Percentiles rank a stretch among this genome's conserved stretches.
Evolutionary conservation across 495 filamentous ascomycete species (phyloP).

Genomic region (Bacidia gigantensis): DNA sequence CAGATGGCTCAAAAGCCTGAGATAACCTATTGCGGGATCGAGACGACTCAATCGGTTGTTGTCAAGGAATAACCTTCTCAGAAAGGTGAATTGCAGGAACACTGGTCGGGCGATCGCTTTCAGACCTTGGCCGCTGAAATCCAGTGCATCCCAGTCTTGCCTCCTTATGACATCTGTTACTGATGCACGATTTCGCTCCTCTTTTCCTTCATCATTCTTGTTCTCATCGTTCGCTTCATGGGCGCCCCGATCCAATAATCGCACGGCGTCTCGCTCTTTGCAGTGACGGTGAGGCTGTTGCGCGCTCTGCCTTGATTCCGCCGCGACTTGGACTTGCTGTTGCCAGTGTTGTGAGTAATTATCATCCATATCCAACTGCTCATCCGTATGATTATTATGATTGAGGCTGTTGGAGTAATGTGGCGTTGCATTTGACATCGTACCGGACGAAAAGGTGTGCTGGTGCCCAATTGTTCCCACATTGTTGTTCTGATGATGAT

Average conservation of each 20-base stretch:
- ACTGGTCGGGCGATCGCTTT: conserved; percentile 62
- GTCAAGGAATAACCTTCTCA: conserved; percentile 80
- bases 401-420: conserved; percentile 58
- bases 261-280: conserved; percentile 34
- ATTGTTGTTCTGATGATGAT: conserved; percentile 13
- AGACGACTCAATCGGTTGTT: conserved; percentile 73
- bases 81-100: conserved; percentile 68
- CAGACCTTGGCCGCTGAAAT: conserved; percentile 87
- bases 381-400: conserved; percentile 55
- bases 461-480: conserved; percentile 53
- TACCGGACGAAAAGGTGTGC: conserved; percentile 64
- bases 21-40: conserved; percentile 61
- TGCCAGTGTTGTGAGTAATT: conserved; percentile 74
- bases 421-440: conserved; percentile 58
- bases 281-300: conserved; percentile 48
- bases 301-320: conserved; percentile 51
- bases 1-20: conserved; percentile 64
- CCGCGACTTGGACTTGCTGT: conserved; percentile 66
- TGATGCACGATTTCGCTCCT: conserved; percentile 46
- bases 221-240: conserved; percentile 42
- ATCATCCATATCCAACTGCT: conserved; percentile 43
- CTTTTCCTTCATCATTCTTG: conserved; percentile 43
- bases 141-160: conserved; percentile 81
- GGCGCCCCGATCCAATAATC: conserved; percentile 48
- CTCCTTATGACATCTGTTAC: conserved; percentile 44